Conservation (phyloP, 2,329 filamentous ascomycete genomes). For the Zasmidium citrigriseum region DNA sequence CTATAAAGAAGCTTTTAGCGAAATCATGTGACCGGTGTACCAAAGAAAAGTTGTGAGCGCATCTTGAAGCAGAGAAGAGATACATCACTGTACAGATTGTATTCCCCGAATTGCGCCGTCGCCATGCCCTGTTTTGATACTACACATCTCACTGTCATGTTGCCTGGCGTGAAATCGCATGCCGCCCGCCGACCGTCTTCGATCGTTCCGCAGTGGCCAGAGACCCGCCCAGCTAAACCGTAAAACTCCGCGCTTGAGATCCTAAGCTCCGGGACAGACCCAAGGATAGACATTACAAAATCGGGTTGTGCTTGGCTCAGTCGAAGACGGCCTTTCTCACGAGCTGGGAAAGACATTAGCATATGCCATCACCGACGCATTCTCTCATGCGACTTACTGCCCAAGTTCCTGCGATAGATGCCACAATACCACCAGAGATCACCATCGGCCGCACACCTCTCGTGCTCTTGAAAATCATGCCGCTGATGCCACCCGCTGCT, state of each 20-base stretch:
- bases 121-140: conserved; percentile 2
- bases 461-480: conserved; percentile 96
- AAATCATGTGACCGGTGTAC: neutral
- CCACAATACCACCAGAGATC: conserved; percentile 90
- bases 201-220: neutral
- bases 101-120: conserved; percentile 5
- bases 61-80: neutral
- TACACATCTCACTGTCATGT: neutral
- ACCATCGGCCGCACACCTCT: conserved; percentile 87
- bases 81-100: neutral
- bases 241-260: conserved; percentile 1
- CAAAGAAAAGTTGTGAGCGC: neutral
- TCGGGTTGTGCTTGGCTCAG: neutral
- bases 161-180: neutral
- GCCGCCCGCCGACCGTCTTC: neutral
- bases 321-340: conserved; percentile 27
- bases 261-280: neutral
- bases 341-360: conserved; percentile 17
- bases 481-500: conserved; percentile 79
- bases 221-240: neutral
- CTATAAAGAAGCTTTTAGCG: neutral
- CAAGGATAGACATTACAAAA: neutral
- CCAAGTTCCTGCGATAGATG: conserved; percentile 81
- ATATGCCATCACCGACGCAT: neutral
- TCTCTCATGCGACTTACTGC: conserved; percentile 68